A percentile compares a stretch with the other conserved stretches of the same genome.
Conservation (phyloP, 805 yeast species). For the Starmerella powellii region DNA sequence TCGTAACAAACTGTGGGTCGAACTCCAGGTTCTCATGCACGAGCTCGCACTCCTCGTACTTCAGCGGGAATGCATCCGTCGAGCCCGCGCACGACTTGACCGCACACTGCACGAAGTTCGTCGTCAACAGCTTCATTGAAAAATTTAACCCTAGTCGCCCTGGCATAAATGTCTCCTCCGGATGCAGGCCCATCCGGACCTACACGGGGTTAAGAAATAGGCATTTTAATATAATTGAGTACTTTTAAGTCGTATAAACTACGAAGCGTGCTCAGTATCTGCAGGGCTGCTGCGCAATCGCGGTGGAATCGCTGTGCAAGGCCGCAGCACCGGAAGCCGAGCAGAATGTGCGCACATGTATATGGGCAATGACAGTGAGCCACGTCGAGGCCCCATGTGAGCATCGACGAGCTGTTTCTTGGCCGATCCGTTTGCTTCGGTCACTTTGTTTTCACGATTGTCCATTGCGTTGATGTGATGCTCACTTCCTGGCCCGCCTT, state of each 20-base stretch:
- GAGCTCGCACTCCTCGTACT: slow-evolving; percentile 54
- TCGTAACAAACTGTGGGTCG: slow-evolving; percentile 64
- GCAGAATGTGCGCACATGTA: no score
- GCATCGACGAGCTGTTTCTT: no score
- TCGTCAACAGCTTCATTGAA: slow-evolving; percentile 81
- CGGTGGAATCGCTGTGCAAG: no score
- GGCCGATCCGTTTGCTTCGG: no score
- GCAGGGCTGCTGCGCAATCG: no score
- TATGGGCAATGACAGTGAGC: no score
- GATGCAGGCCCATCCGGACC: background rate
- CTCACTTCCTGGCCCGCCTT: slow-evolving; percentile 68
- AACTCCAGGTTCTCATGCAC: slow-evolving; percentile 68
- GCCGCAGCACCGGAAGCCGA: no score
- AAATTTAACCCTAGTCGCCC: background rate
- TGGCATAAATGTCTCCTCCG: background rate
- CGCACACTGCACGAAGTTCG: slow-evolving; percentile 92
- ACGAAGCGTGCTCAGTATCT: no score
- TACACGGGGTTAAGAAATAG: no score
- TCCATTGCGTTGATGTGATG: slow-evolving; percentile 62
- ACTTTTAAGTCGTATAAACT: no score
- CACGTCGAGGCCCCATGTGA: no score
- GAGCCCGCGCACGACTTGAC: slow-evolving; percentile 67
- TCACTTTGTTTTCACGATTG: slow-evolving; percentile 32
- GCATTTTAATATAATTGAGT: no score
- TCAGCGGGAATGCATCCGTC: slow-evolving; percentile 68